Percentiles rank a stretch among this genome's conserved stretches.
Evolutionary conservation across 75 land plant species (phyloP).

Genomic region (Sequoia sempervirens): DNA sequence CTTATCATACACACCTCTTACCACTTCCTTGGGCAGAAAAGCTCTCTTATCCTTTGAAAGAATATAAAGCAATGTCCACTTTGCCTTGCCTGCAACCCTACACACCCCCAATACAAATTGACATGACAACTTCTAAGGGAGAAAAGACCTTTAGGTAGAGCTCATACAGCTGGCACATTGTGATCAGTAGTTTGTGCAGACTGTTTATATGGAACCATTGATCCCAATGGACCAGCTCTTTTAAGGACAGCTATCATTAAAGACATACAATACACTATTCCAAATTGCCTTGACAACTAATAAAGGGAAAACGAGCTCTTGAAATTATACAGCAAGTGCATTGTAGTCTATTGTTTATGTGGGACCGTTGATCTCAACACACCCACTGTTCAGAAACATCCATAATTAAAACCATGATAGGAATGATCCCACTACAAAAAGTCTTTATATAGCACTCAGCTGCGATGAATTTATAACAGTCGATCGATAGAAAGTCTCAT

Average conservation of each 20-base stretch:
- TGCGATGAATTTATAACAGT: neutral
- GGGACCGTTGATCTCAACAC: neutral
- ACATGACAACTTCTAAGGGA: neutral
- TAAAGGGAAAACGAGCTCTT: too few species aligned
- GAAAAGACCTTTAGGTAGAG: too few species aligned
- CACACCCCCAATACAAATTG: neutral
- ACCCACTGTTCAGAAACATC: neutral
- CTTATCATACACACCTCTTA: slow-evolving; percentile 69
- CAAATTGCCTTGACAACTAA: too few species aligned
- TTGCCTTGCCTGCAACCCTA: slow-evolving; percentile 56
- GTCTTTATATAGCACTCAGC: neutral
- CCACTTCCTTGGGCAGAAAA: slow-evolving; percentile 51
- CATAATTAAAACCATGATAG: neutral
- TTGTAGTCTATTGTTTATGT: neutral
- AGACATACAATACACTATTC: neutral
- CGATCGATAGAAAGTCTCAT: neutral
- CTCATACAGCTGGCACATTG: too few species aligned
- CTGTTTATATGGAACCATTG: neutral
- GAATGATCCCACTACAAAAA: neutral
- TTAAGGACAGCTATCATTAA: neutral
- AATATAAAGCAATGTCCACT: slow-evolving; percentile 62
- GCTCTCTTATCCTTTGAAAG: slow-evolving; percentile 56
- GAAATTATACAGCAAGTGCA: too few species aligned
- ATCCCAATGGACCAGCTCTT: neutral
- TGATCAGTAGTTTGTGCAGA: neutral